Evolutionary conservation across 2,329 filamentous ascomycete species (phyloP).

Genomic region (Triangularia setosa): DNA sequence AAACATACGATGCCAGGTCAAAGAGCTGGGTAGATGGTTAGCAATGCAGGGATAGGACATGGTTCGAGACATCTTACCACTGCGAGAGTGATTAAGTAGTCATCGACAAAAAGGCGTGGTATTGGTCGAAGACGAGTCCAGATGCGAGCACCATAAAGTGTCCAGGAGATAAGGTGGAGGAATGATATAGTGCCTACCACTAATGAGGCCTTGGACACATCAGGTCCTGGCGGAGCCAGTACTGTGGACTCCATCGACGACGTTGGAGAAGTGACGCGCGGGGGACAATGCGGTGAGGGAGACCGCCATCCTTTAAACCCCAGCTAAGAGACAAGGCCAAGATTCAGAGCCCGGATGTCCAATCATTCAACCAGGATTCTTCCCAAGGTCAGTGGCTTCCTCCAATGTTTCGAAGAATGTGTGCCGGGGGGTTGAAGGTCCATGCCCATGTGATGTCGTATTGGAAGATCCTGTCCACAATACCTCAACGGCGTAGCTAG

Average conservation of each 20-base stretch:
- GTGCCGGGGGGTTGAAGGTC: no score
- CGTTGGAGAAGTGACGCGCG: no score
- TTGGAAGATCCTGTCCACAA: no score
- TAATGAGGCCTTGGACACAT: conserved; percentile 8
- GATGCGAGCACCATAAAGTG: conserved; percentile 12
- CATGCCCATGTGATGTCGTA: no score
- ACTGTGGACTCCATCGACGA: neutral
- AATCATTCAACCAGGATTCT: no score
- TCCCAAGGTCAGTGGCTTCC: no score
- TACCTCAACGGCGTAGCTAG: no score
- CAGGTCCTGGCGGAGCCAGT: conserved; percentile 12
- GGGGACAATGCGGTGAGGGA: no score
- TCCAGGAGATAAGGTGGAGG: conserved; percentile 13
- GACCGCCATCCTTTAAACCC: no score
- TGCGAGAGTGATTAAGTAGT: conserved; percentile 16
- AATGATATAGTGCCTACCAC: conserved; percentile 11
- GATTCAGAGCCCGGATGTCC: no score
- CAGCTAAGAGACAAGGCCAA: no score
- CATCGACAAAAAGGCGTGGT: conserved; percentile 15
- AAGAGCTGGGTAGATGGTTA: conserved; percentile 6
- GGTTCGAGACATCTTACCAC: conserved; percentile 10
- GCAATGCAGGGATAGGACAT: neutral
- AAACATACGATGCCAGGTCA: conserved; percentile 9
- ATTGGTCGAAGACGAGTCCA: conserved; percentile 15
- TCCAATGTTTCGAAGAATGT: no score